Evolutionary conservation across 306 rosid species (phyloP).

Genomic region (Trichosanthes truncata): DNA sequence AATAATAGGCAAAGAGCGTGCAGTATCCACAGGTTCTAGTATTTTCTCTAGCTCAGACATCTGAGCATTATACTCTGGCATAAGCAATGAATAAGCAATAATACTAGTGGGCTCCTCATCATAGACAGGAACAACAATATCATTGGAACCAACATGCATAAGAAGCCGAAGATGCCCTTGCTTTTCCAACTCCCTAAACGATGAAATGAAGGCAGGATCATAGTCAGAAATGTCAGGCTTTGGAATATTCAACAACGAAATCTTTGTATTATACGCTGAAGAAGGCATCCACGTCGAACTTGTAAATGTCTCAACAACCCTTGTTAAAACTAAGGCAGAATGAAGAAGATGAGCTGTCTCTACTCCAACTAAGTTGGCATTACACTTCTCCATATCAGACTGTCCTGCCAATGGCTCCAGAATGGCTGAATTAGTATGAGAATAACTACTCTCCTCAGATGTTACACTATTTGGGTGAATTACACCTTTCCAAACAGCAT

Average conservation of each 20-base stretch:
- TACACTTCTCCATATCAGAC: slow-evolving; percentile 17
- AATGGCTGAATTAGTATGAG: slow-evolving; percentile 28
- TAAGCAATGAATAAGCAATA: slow-evolving; percentile 64
- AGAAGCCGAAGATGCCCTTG: slow-evolving; percentile 70
- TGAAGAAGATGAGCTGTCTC: slow-evolving; percentile 5
- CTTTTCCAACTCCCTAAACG: slow-evolving; percentile 60
- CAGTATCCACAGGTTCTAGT: slow-evolving; percentile 35
- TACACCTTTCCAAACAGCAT: slow-evolving; percentile 81
- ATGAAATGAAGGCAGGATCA: slow-evolving; percentile 54
- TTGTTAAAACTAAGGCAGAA: neutral
- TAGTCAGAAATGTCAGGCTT: slow-evolving; percentile 49
- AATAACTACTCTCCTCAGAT: slow-evolving; percentile 24
- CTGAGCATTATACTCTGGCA: slow-evolving; percentile 50
- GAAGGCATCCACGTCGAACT: neutral
- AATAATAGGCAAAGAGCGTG: slow-evolving; percentile 24
- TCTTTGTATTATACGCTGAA: neutral
- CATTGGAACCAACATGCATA: slow-evolving; percentile 62
- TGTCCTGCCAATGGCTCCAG: slow-evolving; percentile 25
- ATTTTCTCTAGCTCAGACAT: slow-evolving; percentile 44
- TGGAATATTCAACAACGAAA: slow-evolving; percentile 34
- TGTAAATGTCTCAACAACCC: neutral
- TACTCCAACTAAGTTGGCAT: neutral
- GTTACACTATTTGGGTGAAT: slow-evolving; percentile 29
- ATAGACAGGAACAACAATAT: slow-evolving; percentile 74
- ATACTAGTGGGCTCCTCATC: slow-evolving; percentile 91